phyloP scores from a whole-genome alignment of 2,329 filamentous ascomycete genomes.

The Lachnellula hyalina region DNA sequence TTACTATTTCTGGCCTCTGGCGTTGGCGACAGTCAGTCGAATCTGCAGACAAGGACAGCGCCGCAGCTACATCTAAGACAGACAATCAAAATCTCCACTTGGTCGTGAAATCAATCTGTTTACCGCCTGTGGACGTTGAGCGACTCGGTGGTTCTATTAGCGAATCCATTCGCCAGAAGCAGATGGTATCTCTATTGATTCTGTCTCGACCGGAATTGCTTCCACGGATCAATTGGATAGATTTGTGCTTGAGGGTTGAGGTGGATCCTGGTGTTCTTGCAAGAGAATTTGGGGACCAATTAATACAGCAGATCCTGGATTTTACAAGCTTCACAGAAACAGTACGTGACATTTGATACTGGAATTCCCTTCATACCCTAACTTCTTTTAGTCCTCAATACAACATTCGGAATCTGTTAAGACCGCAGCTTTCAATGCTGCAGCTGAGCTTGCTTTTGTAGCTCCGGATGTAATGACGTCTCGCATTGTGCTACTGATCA shows the following conservation, averaged over 20 bases:
- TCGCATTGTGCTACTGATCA: constrained; percentile 68
- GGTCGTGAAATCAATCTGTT: constrained; percentile 58
- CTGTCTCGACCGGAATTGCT: constrained; percentile 74
- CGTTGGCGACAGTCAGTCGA: constrained; percentile 67
- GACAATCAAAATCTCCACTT: constrained; percentile 59
- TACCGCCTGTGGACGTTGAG: constrained; percentile 46
- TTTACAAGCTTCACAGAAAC: constrained; percentile 46
- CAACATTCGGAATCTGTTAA: constrained; percentile 43
- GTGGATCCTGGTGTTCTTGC: constrained; percentile 80
- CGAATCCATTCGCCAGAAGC: constrained; percentile 51
- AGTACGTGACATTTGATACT: constrained; percentile 35
- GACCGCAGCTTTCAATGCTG: constrained; percentile 73
- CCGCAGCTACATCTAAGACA: constrained; percentile 59
- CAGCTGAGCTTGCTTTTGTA: constrained; percentile 89
- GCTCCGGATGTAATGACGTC: constrained; percentile 78
- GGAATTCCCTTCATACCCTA: constrained; percentile 4
- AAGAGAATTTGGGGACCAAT: constrained; percentile 52
- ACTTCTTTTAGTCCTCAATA: constrained; percentile 18
- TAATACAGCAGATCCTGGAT: constrained; percentile 62
- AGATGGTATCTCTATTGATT: constrained; percentile 73
- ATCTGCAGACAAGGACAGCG: constrained; percentile 70
- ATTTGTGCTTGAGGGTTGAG: constrained; percentile 71
- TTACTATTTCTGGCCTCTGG: constrained; percentile 72
- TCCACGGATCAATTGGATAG: constrained; percentile 80
- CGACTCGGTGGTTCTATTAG: constrained; percentile 40